These are phyloP conservation scores for Coemansia sp. DNA, from an alignment of 192 early-diverging fungal genomes.

Conservation along the genomic window DNA sequence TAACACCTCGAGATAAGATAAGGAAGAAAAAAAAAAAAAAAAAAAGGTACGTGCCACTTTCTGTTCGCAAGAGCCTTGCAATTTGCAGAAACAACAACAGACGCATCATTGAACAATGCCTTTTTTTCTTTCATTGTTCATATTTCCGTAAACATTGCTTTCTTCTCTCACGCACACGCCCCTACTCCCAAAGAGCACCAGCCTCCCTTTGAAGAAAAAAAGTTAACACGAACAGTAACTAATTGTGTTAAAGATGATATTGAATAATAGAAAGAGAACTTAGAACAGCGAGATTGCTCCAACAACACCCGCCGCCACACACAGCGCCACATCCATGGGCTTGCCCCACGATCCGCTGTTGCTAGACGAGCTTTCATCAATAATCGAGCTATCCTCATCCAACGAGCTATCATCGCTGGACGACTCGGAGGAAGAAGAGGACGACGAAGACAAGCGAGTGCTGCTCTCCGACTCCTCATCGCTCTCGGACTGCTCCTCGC, in stretches of 20 bases:
- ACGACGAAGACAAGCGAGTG: background rate
- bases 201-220: background rate
- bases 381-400: background rate
- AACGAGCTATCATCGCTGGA: background rate
- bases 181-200: background rate
- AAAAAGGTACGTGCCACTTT: too few relatives aligned
- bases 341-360: background rate
- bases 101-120: background rate
- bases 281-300: conserved; percentile 42
- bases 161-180: background rate
- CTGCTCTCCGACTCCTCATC: background rate
- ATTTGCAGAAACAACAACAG: background rate
- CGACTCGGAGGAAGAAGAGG: background rate
- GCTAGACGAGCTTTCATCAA: conserved; percentile 5
- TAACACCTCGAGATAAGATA: background rate
- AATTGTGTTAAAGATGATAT: background rate
- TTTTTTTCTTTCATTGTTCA: background rate
- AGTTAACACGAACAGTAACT: background rate
- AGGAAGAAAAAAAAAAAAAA: background rate
- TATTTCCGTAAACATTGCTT: background rate
- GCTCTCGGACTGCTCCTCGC: background rate
- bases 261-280: background rate
- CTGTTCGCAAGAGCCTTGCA: background rate
- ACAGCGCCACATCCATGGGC: conserved; percentile 9
- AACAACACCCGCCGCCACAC: conserved; percentile 28